phyloP scores from a whole-genome alignment of 306 rosid species.

The Pueraria montana region DNA sequence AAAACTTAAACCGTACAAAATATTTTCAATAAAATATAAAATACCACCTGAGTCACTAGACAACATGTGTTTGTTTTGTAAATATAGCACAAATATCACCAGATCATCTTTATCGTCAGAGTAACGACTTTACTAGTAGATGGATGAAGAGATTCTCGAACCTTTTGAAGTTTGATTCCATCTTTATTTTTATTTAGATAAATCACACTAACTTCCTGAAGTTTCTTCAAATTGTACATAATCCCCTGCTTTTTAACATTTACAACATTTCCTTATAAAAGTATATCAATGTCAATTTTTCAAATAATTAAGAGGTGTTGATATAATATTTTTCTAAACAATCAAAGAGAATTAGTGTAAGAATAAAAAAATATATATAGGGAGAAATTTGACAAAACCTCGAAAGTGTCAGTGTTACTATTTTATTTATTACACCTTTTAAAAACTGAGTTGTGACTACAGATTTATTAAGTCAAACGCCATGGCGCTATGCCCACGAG shows the following conservation, averaged over 20 bases:
- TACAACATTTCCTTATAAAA: no score
- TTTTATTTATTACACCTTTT: background rate
- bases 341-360: no score
- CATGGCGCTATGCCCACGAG: background rate
- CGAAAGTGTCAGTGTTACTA: no score
- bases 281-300: no score
- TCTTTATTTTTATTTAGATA: background rate
- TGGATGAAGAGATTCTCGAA: background rate
- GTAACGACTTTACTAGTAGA: background rate
- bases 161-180: background rate
- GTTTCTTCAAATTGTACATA: no score
- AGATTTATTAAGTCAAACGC: background rate
- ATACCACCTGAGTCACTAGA: background rate
- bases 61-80: background rate
- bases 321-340: no score
- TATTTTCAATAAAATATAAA: constrained; percentile 21
- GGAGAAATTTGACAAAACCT: no score
- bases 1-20: background rate
- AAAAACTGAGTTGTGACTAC: background rate
- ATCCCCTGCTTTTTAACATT: no score
- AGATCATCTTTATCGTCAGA: background rate
- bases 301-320: no score
- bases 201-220: no score
- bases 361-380: no score
- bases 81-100: background rate